These are phyloP conservation scores for Epichloe hybrida DNA, from an alignment of 2,329 filamentous ascomycete species.

Conservation along the genomic window DNA sequence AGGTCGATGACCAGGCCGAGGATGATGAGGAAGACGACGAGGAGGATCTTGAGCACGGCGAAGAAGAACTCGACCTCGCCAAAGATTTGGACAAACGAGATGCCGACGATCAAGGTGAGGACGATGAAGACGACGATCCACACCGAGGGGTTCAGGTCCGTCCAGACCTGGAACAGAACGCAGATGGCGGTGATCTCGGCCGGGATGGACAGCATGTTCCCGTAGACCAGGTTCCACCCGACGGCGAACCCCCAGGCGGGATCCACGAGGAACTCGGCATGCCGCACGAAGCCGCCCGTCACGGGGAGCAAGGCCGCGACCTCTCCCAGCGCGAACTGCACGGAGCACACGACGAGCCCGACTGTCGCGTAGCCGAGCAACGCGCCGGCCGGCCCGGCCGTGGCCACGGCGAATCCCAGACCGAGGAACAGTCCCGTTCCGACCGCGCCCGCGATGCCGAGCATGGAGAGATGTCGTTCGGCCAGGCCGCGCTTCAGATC, in stretches of 20 bases:
- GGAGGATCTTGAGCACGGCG: conserved; percentile 41
- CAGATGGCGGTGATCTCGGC: conserved; percentile 50
- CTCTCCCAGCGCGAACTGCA: conserved; percentile 47
- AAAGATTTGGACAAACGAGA: conserved; percentile 43
- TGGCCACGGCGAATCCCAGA: conserved; percentile 38
- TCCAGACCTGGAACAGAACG: conserved; percentile 51
- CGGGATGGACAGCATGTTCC: conserved; percentile 39
- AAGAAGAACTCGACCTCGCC: conserved; percentile 45
- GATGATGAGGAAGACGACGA: conserved; percentile 49
- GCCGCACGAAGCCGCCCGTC: conserved; percentile 49
- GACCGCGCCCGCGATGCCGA: conserved; percentile 48
- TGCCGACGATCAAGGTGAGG: conserved; percentile 41
- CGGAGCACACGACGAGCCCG: conserved; percentile 41
- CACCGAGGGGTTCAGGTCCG: conserved; percentile 37
- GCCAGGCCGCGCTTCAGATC: conserved; percentile 29
- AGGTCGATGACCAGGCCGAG: conserved; percentile 49
- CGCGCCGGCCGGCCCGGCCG: conserved; percentile 33
- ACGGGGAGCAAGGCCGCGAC: conserved; percentile 46
- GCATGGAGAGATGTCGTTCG: conserved; percentile 42
- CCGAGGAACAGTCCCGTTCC: conserved; percentile 49
- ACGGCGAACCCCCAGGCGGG: conserved; percentile 44
- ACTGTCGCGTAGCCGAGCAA: conserved; percentile 40
- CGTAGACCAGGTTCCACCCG: conserved; percentile 42
- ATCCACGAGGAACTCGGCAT: conserved; percentile 47
- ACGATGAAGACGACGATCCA: conserved; percentile 37